Base-by-base conservation (phyloP, 495 filamentous ascomycete species). In the Penicillium atrosanguineum region DNA sequence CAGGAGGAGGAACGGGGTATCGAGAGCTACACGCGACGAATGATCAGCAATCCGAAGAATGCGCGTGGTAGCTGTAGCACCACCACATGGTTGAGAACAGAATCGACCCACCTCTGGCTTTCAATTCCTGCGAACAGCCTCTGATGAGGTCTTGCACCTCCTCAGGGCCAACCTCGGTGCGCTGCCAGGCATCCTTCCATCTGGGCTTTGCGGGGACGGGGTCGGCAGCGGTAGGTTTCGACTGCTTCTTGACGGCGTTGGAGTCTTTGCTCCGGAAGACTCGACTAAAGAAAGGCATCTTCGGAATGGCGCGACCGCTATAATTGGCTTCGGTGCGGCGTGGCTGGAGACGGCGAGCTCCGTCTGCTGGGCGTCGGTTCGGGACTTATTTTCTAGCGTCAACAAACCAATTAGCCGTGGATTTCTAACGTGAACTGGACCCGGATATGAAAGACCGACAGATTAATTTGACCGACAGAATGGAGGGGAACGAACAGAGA, bases 1-100 rank as follows among this genome's bases (percentile, higher is more conserved):
- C n/a, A 98, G 82, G 18, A 98, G 85, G 44, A 97, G 77, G 69
- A 98, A 96, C 1, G 94, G 94, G 51, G 89, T 86, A 65, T 94
- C 87, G 58, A 97, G 84, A 57, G 85, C 91, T 94, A 65, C 51
- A 53, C 58, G 37, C 39, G 41, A 53, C 59, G 39, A 65, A 66
- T 60, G 64, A 75, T 72, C 61, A 75, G 70, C 64, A 65, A 60
- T 66, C 51, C 40, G 58, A 59, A 65, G 53, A 63, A 65, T 63
- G 61, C 52, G 56, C 54, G 37, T 60, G 51, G 55, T 31, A 56
- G 46, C 46, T 45, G 49, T 52, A 26, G 31, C 61, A 52, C 55
- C 45, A 58, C 59, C 63, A 59, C 61, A 56, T 61, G 61, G 61
- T 60, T 60, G 44, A 19, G 49, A 61, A 60, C 20, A 45, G 28